Base-by-base conservation (phyloP, 805 yeast genomes). In the Saturnispora halmiae region DNA sequence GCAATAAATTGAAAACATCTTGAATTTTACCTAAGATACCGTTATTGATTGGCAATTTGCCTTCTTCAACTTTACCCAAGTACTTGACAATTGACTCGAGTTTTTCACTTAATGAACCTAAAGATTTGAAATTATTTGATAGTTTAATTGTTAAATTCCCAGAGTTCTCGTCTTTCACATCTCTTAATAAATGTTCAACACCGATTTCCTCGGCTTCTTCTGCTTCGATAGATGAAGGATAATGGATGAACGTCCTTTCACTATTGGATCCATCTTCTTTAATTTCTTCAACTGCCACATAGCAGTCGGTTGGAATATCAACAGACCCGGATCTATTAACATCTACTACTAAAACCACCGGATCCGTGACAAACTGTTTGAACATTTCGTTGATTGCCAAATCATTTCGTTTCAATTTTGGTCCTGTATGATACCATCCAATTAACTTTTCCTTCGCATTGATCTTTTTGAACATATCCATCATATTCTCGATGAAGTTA, bases 381-480 rank as follows among this genome's bases (percentile, higher is more conserved):
- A 92, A 87, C 40, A 82, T 64, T 49, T 92, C 96, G 59, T 90
- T 90, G 55, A 92, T 92, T 58, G 82, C 84, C 48, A 92, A 68
- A 58, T 92, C 99, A 13, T 94, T 80, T 2, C 88, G 73, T 52
- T 77, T 79, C 49, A 94, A 72, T 60, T 87, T 87, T 15, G 97
- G 96, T 4, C 98, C 99, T 7, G 95, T 81, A 62, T 92, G 99
- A 60, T 92, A 92, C 99, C 99, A 92, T n/a, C 99, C 99, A 58
- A 92, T 79, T 36, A 92, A 70, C 59, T 78, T 84, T 61, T 92
- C 99, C 64, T 85, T 88, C 15, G 99, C 99, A 65, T 88, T 94
- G 60, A 92, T 88, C 61, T 94, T 92, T 59, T 84, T 86, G 66
- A 87, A 90, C 99, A 92, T 92, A 51, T 87, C 96, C 49, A 87